phyloP scores from a whole-genome alignment of 192 early-diverging fungal species.

The Mortierella alpina region DNA sequence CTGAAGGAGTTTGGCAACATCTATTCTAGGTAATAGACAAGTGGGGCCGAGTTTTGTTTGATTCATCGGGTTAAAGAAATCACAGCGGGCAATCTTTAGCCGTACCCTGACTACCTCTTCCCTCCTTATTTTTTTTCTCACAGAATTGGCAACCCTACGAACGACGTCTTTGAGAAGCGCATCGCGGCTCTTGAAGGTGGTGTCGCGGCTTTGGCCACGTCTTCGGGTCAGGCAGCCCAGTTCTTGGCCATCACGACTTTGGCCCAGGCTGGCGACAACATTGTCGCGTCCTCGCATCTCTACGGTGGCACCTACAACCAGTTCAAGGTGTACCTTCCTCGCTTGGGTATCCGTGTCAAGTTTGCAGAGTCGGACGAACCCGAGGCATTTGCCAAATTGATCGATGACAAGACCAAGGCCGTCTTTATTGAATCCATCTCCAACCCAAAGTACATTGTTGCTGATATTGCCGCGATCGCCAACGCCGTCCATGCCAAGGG shows the following conservation, averaged over 20 bases:
- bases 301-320: conserved; percentile 86
- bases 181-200: conserved; percentile 93
- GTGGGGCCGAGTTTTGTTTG: neutral
- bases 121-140: neutral
- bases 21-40: conserved; percentile 75
- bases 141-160: conserved; percentile 80
- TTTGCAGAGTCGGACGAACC: conserved; percentile 82
- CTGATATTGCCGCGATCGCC: conserved; percentile 87
- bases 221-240: conserved; percentile 86
- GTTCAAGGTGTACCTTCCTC: conserved; percentile 87
- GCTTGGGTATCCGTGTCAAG: conserved; percentile 84
- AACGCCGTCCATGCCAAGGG: conserved; percentile 83
- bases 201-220: conserved; percentile 70
- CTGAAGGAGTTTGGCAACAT: conserved; percentile 82
- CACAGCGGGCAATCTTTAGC: neutral
- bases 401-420: conserved; percentile 92
- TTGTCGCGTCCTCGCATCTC: conserved; percentile 81
- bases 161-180: conserved; percentile 90
- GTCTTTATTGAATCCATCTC: conserved; percentile 93
- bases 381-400: conserved; percentile 78
- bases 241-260: conserved; percentile 85
- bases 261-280: conserved; percentile 87
- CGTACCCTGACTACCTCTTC: neutral
- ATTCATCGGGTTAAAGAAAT: neutral
- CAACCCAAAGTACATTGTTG: conserved; percentile 91